phyloP scores from a whole-genome alignment of 2,329 filamentous ascomycete species.

The Chaetomiaceae sp. region DNA sequence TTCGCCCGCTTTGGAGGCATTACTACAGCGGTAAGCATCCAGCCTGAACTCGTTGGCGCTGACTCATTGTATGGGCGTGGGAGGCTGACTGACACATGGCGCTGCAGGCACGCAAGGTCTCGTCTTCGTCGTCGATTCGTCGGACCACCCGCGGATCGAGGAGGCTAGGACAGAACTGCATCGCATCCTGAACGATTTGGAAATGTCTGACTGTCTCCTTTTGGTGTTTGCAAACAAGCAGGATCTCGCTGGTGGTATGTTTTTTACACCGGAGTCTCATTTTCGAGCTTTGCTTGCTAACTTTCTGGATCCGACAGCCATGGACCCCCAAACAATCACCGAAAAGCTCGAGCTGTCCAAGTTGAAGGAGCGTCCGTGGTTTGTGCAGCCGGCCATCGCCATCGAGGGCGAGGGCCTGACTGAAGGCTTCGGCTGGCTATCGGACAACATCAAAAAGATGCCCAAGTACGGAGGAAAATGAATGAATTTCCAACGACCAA shows the following conservation, averaged over 20 bases:
- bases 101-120: constrained; percentile 94
- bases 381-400: constrained; percentile 77
- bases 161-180: constrained; percentile 92
- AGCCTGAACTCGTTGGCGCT: too few relatives aligned
- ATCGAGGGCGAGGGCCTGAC: constrained; percentile 77
- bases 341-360: constrained; percentile 71
- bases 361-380: constrained; percentile 81
- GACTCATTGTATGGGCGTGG: too few relatives aligned
- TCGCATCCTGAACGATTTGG: constrained; percentile 94
- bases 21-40: constrained; percentile 72
- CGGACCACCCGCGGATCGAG: constrained; percentile 84
- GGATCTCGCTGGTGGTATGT: constrained; percentile 75
- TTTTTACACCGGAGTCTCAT: too few relatives aligned
- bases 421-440: constrained; percentile 78
- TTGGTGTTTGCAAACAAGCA: constrained; percentile 99
- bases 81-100: not conserved
- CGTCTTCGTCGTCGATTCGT: constrained; percentile 98
- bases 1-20: constrained; percentile 92
- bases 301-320: constrained; percentile 47
- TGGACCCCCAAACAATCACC: constrained; percentile 76
- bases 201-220: constrained; percentile 93
- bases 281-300: too few relatives aligned
- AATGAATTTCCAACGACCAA: not conserved
- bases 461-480: constrained; percentile 37
- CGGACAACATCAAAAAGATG: constrained; percentile 70